Percentiles rank a stretch among this genome's conserved stretches.
Conservation (phyloP, 2,329 filamentous ascomycete genomes). For the Zopfia rhizophila region DNA sequence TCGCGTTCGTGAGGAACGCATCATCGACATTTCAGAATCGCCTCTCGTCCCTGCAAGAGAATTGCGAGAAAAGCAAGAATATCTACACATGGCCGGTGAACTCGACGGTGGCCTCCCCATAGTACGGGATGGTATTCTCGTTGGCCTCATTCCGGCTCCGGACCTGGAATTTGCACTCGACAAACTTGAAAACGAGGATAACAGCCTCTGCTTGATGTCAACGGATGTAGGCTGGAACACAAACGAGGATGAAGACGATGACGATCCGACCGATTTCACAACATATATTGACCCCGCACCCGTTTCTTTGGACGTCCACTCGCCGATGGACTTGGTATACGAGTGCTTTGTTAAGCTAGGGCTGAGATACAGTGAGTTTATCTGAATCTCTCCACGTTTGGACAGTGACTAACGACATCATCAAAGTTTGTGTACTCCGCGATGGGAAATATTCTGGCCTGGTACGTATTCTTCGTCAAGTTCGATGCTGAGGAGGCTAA, state of each 20-base stretch:
- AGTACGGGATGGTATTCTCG: conserved; percentile 78
- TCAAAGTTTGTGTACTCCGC: conserved; percentile 86
- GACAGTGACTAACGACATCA: too few species aligned
- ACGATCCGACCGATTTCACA: conserved; percentile 84
- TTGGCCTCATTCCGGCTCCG: conserved; percentile 91
- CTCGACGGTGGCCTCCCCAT: conserved; percentile 93
- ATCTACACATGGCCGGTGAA: conserved; percentile 85
- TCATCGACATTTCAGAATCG: conserved; percentile 89
- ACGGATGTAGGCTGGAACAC: conserved; percentile 69
- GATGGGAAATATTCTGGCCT: conserved; percentile 89
- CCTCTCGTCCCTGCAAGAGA: conserved; percentile 80
- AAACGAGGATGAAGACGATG: conserved; percentile 60
- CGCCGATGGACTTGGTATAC: conserved; percentile 93
- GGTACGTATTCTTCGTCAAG: conserved; percentile 64
- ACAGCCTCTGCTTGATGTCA: conserved; percentile 84
- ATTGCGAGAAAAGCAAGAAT: conserved; percentile 82
- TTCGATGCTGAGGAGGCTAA: conserved; percentile 1
- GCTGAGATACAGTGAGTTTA: conserved; percentile 85
- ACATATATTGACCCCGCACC: conserved; percentile 92
- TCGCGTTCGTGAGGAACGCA: conserved; percentile 75
- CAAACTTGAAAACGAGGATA: conserved; percentile 78
- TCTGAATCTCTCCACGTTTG: too few species aligned
- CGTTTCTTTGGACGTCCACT: conserved; percentile 85
- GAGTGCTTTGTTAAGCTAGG: conserved; percentile 97
- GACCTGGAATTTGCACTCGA: conserved; percentile 95